phyloP scores from a whole-genome alignment of 78 protist species.

The Protostelium mycophagum region DNA sequence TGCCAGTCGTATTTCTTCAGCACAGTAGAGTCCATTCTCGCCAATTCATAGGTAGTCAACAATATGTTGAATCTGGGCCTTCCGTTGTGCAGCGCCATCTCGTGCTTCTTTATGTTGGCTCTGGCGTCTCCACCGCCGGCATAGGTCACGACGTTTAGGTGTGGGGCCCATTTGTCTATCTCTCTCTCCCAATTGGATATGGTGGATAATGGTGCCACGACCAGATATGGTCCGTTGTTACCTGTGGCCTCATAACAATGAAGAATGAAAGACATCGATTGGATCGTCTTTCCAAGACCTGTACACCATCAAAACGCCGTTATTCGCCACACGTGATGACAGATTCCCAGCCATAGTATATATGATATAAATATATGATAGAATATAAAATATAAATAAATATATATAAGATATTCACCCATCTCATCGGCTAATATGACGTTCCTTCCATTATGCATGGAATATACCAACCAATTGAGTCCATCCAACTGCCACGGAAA shows the following conservation, averaged over 20 bases:
- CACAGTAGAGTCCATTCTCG: constrained; percentile 35
- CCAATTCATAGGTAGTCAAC: constrained; percentile 76
- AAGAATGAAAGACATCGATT: constrained; percentile 43
- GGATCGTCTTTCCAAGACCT: constrained; percentile 79
- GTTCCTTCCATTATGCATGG: constrained; percentile 19
- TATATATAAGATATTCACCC: too few species aligned
- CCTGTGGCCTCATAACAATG: background rate
- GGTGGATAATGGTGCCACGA: constrained; percentile 96
- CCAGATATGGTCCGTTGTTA: constrained; percentile 87
- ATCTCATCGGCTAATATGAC: constrained; percentile 79
- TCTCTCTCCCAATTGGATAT: constrained; percentile 93
- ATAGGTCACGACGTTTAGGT: constrained; percentile 46
- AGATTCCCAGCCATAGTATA: too few species aligned
- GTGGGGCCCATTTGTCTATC: constrained; percentile 83
- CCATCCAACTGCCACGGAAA: constrained; percentile 78
- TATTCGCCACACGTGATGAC: background rate
- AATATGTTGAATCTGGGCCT: constrained; percentile 62
- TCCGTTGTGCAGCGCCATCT: constrained; percentile 6
- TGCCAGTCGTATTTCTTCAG: constrained; percentile 56
- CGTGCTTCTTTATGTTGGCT: constrained; percentile 7
- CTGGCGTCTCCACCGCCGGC: constrained; percentile 62
- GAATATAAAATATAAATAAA: constrained; percentile 4
- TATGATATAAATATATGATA: background rate
- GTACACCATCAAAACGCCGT: too few species aligned
- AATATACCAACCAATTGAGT: constrained; percentile 66